Conservation (phyloP, 2,329 filamentous ascomycete species). For the Talaromyces albobiverticillius region DNA sequence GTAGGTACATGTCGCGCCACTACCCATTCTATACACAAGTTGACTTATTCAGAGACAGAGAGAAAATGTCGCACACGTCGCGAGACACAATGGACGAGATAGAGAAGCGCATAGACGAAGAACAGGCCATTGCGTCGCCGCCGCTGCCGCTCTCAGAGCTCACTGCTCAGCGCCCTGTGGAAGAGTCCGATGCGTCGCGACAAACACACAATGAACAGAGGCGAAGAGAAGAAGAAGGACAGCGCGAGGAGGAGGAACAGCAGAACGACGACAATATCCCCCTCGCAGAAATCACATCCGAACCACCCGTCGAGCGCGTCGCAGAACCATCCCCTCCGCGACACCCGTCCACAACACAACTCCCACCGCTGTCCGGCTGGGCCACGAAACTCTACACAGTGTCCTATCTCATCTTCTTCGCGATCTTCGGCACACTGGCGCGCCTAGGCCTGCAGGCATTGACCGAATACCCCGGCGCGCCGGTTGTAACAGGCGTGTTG, state of each 20-base stretch:
- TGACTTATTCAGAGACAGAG: too few relatives aligned
- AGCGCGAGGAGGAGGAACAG: not conserved
- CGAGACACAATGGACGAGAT: not conserved
- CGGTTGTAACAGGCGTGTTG: conserved; percentile 68
- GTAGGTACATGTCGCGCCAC: too few relatives aligned
- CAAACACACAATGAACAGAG: not conserved
- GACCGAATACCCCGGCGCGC: conserved; percentile 74
- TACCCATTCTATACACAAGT: too few relatives aligned
- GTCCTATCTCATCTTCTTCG: conserved; percentile 81
- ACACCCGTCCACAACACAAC: conserved; percentile 11
- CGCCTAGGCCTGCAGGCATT: conserved; percentile 76
- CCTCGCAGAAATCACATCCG: conserved; percentile 13
- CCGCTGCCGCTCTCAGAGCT: conserved; percentile 10
- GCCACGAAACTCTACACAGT: conserved; percentile 66
- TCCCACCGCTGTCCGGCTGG: conserved; percentile 43
- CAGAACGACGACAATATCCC: not conserved
- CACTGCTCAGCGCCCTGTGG: conserved; percentile 2
- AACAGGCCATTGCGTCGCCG: conserved; percentile 3
- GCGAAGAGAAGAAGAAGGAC: not conserved
- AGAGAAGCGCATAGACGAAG: conserved; percentile 2
- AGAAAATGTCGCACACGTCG: not conserved
- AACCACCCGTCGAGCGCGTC: conserved; percentile 6
- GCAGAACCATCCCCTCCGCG: conserved; percentile 37
- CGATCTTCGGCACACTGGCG: conserved; percentile 78
- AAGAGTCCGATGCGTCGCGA: not conserved